These are phyloP conservation scores for Taiozyma sp. DNA, from an alignment of 1,139 yeast species.

Conservation along the genomic window DNA sequence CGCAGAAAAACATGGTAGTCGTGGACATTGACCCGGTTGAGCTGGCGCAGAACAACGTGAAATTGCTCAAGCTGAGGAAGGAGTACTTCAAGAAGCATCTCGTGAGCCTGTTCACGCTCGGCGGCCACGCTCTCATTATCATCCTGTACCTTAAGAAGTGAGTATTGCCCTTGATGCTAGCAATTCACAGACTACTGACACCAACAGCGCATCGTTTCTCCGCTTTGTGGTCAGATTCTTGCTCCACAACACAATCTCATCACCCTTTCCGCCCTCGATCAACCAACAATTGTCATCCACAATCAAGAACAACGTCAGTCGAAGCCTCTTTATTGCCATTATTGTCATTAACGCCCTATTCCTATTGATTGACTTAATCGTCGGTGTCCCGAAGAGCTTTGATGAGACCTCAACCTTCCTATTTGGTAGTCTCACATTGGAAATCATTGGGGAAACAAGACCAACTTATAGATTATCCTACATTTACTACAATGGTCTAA, in stretches of 20 bases:
- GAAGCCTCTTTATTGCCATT: constrained; percentile 14
- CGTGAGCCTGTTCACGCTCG: constrained; percentile 18
- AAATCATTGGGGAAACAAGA: constrained; percentile 39
- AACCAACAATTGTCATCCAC: constrained; percentile 10
- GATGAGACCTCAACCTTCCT: constrained; percentile 17
- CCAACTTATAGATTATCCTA: constrained; percentile 26
- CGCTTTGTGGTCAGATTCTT: constrained; percentile 21
- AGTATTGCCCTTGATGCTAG: constrained; percentile 8
- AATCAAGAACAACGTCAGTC: constrained; percentile 16
- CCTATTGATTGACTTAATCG: constrained; percentile 22
- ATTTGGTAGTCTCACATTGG: constrained; percentile 33
- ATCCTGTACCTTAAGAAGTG: constrained; percentile 25
- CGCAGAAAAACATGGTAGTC: constrained; percentile 3
- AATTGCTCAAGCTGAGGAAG: constrained; percentile 24
- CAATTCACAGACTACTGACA: constrained; percentile 2
- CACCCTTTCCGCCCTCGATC: constrained; percentile 30
- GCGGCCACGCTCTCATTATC: constrained; percentile 26
- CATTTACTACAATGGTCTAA: constrained; percentile 28
- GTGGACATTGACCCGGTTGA: constrained; percentile 11
- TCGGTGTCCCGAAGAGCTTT: constrained; percentile 25
- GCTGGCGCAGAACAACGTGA: constrained; percentile 20
- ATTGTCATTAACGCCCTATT: constrained; percentile 10
- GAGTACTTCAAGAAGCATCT: constrained; percentile 22
- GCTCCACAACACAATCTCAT: constrained; percentile 27
- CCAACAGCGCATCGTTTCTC: constrained; percentile 17